Evolutionary conservation across 257 asterid genomes (phyloP), one percentile per base, ranked within the genome.

Genomic region (Solanum clarkiae): DNA sequence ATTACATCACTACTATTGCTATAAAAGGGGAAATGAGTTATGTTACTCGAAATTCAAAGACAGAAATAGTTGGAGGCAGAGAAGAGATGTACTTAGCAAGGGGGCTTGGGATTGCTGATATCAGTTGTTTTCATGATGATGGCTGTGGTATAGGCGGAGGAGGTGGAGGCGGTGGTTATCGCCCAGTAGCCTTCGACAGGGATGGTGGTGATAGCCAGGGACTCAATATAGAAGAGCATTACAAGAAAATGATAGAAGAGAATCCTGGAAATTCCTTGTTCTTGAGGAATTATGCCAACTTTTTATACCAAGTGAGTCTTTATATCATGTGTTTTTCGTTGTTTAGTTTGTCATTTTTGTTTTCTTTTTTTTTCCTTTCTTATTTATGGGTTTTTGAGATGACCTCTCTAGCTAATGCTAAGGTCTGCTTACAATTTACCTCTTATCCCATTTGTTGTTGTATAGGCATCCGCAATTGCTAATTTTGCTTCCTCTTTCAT

Each of bases 201-300:
- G 96, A 88, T 8, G 93, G 94, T 4, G 97, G 95, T 3, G 95
- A 88, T 49, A 86, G 82, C 87, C 80, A 79, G 59, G 89, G 87
- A 49, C 20, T 90, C 8, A 68, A 87, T 45, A 87, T 92, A 80
- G 98, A 95, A 84, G 94, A 92, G 62, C 90, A 95, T 53, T 93
- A 91, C 90, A 90, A 89, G 90, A 89, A 77, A 18, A 89, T 95
- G 97, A 18, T 95, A 90, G 92, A 89, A 74, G 91, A 85, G 75
- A 89, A 90, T 91, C 97, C 98, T 5, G 87, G 92, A 40, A 90
- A 94, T 88, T 88, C 98, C 14, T 84, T 95, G 80, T 87, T 91
- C 82, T 89, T 95, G 85, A 92, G 97, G 87, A 95, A 95, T 89
- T 94, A 95, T 89, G 99, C 99, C 12, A 94, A 91, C 84, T 94